Conservation (phyloP, 2,329 filamentous ascomycete species). For the Zymoseptoria pseudotritici region DNA sequence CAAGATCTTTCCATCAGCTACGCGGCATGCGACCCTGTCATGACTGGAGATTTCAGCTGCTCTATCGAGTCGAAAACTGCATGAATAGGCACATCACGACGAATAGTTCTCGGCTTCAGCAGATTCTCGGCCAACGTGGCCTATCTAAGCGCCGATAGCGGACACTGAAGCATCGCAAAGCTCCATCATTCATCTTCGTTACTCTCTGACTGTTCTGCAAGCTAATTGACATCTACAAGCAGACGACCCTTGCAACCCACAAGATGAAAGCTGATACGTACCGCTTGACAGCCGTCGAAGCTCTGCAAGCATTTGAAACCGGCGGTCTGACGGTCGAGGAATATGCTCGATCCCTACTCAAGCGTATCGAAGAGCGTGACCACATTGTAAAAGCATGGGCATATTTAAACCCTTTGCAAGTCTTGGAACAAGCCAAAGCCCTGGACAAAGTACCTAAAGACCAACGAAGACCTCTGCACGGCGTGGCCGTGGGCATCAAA, state of each 20-base stretch:
- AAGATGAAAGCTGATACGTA: slow-evolving; percentile 10
- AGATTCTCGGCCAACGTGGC: not conserved
- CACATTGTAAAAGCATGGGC: slow-evolving; percentile 45
- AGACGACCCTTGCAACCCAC: not conserved
- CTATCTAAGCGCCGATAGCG: not conserved
- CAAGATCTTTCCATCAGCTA: not conserved
- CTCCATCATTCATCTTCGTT: not conserved
- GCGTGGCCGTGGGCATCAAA: slow-evolving; percentile 52
- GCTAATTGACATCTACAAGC: not conserved
- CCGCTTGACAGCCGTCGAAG: slow-evolving; percentile 39
- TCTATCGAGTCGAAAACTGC: not conserved
- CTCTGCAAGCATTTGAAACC: slow-evolving; percentile 31
- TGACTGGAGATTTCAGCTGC: not conserved
- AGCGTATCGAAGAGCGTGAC: slow-evolving; percentile 41
- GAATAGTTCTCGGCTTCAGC: not conserved
- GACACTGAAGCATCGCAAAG: not conserved
- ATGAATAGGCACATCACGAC: not conserved
- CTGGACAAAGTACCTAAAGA: slow-evolving; percentile 45
- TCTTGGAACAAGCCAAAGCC: slow-evolving; percentile 36
- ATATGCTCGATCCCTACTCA: slow-evolving; percentile 44
- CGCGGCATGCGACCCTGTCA: too few species aligned
- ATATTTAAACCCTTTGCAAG: slow-evolving; percentile 33
- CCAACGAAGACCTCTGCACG: slow-evolving; percentile 50
- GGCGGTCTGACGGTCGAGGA: slow-evolving; percentile 42
- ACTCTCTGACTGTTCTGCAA: not conserved